These are phyloP conservation scores for Pyropia haitanensis DNA, from an alignment of 23 red algal species.

Conservation along the genomic window DNA sequence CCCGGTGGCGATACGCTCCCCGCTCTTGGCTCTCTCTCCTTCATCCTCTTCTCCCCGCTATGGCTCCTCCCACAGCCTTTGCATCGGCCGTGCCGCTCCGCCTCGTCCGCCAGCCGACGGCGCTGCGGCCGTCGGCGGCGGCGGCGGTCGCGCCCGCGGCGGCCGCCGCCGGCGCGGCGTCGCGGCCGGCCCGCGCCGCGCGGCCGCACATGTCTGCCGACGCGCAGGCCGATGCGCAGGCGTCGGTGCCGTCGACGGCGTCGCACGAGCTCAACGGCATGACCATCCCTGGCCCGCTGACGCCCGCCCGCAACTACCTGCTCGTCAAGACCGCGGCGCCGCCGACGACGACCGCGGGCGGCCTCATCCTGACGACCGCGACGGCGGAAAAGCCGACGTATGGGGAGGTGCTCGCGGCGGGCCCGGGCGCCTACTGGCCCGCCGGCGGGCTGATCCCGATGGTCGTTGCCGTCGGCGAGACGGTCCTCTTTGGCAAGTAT, in stretches of 20 bases:
- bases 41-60: no score
- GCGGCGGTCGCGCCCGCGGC: no score
- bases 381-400: slow-evolving; percentile 74
- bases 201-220: no score
- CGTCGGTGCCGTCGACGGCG: slow-evolving; percentile 18
- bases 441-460: slow-evolving; percentile 62
- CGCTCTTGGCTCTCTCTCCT: no score
- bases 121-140: no score
- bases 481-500: slow-evolving; percentile 76
- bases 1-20: no score
- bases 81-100: no score
- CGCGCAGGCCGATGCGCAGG: no score
- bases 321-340: slow-evolving; percentile 72
- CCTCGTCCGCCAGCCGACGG: no score
- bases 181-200: no score
- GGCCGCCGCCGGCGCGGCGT: no score
- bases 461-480: slow-evolving; percentile 64
- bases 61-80: no score
- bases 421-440: slow-evolving; percentile 47
- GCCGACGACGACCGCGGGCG: slow-evolving; percentile 48
- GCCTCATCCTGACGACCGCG: slow-evolving; percentile 53
- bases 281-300: slow-evolving; percentile 31
- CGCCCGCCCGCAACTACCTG: slow-evolving; percentile 58
- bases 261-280: slow-evolving; percentile 53
- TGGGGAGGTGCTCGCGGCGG: slow-evolving; percentile 52